Conservation (phyloP, 306 rosid genomes). For the Crataegus laevigata region DNA sequence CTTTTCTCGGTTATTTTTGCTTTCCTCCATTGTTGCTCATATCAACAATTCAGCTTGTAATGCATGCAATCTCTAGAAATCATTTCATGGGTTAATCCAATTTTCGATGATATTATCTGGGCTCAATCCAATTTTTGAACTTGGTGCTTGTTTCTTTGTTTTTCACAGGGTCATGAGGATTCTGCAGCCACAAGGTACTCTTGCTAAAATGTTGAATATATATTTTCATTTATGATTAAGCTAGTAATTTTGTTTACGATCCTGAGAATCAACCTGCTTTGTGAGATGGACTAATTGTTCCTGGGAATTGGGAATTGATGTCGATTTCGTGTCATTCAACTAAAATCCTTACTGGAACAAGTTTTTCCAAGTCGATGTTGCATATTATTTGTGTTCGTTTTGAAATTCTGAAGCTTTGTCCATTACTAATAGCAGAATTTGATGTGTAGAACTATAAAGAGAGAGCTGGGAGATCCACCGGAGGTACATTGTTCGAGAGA, state of each 20-base stretch:
- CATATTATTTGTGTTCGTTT: conserved; percentile 3
- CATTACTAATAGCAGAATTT: not conserved
- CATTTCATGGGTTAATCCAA: not conserved
- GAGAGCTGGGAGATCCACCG: conserved; percentile 31
- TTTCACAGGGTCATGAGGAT: conserved; percentile 41
- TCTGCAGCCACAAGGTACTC: conserved; percentile 55
- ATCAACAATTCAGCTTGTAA: not conserved
- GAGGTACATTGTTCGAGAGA: conserved; percentile 87
- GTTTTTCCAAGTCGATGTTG: not conserved
- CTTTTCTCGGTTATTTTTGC: not conserved
- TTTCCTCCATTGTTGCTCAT: not conserved
- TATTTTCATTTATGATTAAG: not conserved
- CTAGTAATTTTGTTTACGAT: not conserved
- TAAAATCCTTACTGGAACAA: not conserved
- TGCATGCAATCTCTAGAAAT: not conserved
- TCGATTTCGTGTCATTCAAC: not conserved
- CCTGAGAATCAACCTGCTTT: not conserved
- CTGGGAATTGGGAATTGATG: not conserved
- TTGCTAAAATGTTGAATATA: not conserved
- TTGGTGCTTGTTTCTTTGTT: not conserved
- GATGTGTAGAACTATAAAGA: conserved; percentile 31
- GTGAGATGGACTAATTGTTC: not conserved
- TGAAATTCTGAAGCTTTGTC: not conserved
- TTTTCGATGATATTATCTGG: not conserved
- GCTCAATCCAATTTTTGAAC: too few relatives aligned